Conservation (phyloP, 108 stramenopile genomes). For the Cyclotella cryptica region DNA sequence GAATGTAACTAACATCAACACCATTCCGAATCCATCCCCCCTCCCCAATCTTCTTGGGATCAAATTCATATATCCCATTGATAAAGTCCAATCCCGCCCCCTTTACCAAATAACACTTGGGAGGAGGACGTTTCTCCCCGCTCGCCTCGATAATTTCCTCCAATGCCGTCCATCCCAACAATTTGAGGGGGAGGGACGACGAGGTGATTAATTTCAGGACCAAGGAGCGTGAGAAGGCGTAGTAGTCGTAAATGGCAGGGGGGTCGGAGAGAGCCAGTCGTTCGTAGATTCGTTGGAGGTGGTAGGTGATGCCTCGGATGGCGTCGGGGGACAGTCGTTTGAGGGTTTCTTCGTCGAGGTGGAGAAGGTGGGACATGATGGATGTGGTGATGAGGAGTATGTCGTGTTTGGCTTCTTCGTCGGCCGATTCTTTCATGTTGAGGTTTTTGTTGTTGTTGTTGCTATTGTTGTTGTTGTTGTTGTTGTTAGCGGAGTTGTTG, state of each 20-base stretch:
- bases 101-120: slow-evolving; percentile 65
- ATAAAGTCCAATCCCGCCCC: slow-evolving; percentile 81
- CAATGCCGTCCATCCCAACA: slow-evolving; percentile 90
- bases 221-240: slow-evolving; percentile 70
- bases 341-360: slow-evolving; percentile 61
- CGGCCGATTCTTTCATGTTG: slow-evolving; percentile 27
- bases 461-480: slow-evolving; percentile 13
- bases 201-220: slow-evolving; percentile 76
- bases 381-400: slow-evolving; percentile 52
- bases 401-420: slow-evolving; percentile 31
- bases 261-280: slow-evolving; percentile 33
- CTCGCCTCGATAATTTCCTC: slow-evolving; percentile 72
- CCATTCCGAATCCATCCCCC: slow-evolving; percentile 68
- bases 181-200: slow-evolving; percentile 74
- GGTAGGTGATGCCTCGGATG: slow-evolving; percentile 36
- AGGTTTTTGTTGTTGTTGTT: slow-evolving; percentile 1
- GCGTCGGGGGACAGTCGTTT: slow-evolving; percentile 68
- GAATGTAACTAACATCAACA: slow-evolving; percentile 64
- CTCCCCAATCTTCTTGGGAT: slow-evolving; percentile 41
- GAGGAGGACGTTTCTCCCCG: slow-evolving; percentile 71
- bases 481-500: slow-evolving; percentile 22
- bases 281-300: slow-evolving; percentile 58
- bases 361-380: slow-evolving; percentile 64
- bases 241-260: slow-evolving; percentile 61
- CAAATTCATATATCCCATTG: slow-evolving; percentile 85